Evolutionary conservation across 768 basidiomycete genomes (phyloP).

Genomic region (Crucibulum laeve): DNA sequence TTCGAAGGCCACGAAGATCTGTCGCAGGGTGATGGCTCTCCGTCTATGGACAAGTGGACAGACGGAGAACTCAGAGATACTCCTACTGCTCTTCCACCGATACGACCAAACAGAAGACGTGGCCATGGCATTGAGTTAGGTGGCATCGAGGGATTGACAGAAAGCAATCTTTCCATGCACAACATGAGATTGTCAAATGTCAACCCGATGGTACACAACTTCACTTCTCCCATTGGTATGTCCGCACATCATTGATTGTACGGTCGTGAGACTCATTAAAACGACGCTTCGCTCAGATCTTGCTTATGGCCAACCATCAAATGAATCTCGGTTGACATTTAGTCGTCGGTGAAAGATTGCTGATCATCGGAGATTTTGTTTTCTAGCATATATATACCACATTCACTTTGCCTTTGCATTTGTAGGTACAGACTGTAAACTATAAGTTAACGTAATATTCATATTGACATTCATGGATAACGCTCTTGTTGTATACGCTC

Average conservation of each 20-base stretch:
- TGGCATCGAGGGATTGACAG: conserved; percentile 30
- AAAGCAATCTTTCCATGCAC: conserved; percentile 40
- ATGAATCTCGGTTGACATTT: conserved; percentile 27
- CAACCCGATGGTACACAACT: conserved; percentile 57
- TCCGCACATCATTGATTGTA: conserved; percentile 6
- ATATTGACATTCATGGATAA: no score
- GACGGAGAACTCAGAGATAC: conserved; percentile 25
- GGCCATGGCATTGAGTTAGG: conserved; percentile 32
- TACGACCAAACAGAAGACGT: conserved; percentile 40
- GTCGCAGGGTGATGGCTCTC: background rate
- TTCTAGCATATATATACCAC: no score
- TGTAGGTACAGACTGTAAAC: no score
- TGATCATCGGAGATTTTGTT: no score
- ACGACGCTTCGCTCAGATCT: conserved; percentile 16
- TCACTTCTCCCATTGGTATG: conserved; percentile 68
- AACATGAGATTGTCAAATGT: conserved; percentile 29
- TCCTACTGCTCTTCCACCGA: conserved; percentile 22
- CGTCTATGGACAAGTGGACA: conserved; percentile 11
- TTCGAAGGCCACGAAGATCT: conserved; percentile 13
- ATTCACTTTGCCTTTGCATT: no score
- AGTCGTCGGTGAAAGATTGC: conserved; percentile 19
- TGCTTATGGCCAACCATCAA: conserved; percentile 14
- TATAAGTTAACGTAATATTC: no score
- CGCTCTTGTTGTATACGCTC: no score
- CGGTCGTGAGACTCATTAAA: background rate